These are phyloP conservation scores for Stephania yunnanensis DNA, from an alignment of 164 flowering plant species.

Conservation along the genomic window DNA sequence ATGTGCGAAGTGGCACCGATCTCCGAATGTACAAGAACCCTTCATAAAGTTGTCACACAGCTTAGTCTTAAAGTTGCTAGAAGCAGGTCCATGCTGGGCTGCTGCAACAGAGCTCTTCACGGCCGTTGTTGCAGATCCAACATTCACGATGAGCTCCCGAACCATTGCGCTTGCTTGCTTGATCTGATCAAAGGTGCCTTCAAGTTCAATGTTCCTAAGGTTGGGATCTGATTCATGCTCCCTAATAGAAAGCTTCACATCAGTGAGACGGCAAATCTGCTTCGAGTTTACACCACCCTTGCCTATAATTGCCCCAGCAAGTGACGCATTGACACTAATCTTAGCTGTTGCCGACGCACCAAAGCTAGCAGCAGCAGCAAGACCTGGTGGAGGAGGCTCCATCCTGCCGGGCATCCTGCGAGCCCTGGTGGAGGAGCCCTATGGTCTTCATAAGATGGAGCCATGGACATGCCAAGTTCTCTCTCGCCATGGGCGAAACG, in stretches of 20 bases:
- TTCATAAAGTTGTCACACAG: slow-evolving; percentile 59
- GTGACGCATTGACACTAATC: slow-evolving; percentile 68
- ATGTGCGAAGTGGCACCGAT: slow-evolving; percentile 75
- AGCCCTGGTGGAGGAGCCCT: slow-evolving; percentile 30
- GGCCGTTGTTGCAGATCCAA: slow-evolving; percentile 30
- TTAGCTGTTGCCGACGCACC: slow-evolving; percentile 75
- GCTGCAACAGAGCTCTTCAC: slow-evolving; percentile 16
- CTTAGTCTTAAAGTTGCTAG: slow-evolving; percentile 56
- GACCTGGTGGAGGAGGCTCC: slow-evolving; percentile 31
- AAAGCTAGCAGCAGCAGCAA: slow-evolving; percentile 47
- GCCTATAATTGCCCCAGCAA: slow-evolving; percentile 75
- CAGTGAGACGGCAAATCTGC: slow-evolving; percentile 62
- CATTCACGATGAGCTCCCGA: slow-evolving; percentile 46
- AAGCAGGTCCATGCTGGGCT: slow-evolving; percentile 10
- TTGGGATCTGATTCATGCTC: slow-evolving; percentile 64
- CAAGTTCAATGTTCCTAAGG: slow-evolving; percentile 69
- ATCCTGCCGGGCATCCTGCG: slow-evolving; percentile 29
- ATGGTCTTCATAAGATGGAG: slow-evolving; percentile 44
- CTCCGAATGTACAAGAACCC: slow-evolving; percentile 70
- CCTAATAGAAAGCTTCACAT: slow-evolving; percentile 60
- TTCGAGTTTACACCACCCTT: slow-evolving; percentile 73
- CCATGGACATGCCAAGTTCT: slow-evolving; percentile 67
- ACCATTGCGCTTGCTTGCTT: slow-evolving; percentile 74
- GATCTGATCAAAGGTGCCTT: slow-evolving; percentile 78
- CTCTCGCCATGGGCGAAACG: slow-evolving; percentile 85